Percentiles rank a stretch among this genome's conserved stretches.
These are phyloP conservation scores for Arctostaphylos glauca DNA, from an alignment of 148 eudicot genomes.

Conservation along the genomic window DNA sequence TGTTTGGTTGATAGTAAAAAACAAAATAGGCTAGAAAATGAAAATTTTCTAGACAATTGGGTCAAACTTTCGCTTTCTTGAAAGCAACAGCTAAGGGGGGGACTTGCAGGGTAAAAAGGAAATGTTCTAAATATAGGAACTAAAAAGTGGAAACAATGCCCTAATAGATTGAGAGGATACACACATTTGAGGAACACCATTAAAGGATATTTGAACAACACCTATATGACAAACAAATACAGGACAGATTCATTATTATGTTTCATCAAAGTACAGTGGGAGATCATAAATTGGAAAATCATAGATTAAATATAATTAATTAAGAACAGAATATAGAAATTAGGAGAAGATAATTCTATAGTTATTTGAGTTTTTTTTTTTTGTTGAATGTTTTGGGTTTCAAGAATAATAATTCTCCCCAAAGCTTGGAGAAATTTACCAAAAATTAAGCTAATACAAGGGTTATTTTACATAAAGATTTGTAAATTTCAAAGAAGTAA, in stretches of 20 bases:
- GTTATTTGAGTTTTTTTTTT: background rate
- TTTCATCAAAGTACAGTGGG: too few relatives aligned
- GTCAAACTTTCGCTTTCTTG: slow-evolving; percentile 69
- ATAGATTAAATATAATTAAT: background rate
- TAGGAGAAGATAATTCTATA: background rate
- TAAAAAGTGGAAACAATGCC: slow-evolving; percentile 21
- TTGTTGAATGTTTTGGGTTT: too few relatives aligned
- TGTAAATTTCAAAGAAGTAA: background rate
- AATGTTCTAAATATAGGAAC: slow-evolving; percentile 33
- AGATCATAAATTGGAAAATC: too few relatives aligned
- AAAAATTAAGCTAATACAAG: too few relatives aligned
- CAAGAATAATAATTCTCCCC: too few relatives aligned
- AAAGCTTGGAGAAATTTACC: background rate
- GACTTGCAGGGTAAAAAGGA: slow-evolving; percentile 27
- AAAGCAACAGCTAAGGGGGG: slow-evolving; percentile 70
- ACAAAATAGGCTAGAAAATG: slow-evolving; percentile 31
- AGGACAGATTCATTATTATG: too few relatives aligned
- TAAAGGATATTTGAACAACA: slow-evolving; percentile 13
- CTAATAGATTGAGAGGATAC: slow-evolving; percentile 17
- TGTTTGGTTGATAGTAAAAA: slow-evolving; percentile 1
- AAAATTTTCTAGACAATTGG: slow-evolving; percentile 14
- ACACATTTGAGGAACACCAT: slow-evolving; percentile 3
- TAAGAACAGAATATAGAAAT: background rate
- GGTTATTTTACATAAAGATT: too few relatives aligned
- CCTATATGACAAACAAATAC: slow-evolving; percentile 1